Evolutionary conservation across 1,284 basidiomycete species (phyloP).

Genomic region (Pseudozyma flocculosa): DNA sequence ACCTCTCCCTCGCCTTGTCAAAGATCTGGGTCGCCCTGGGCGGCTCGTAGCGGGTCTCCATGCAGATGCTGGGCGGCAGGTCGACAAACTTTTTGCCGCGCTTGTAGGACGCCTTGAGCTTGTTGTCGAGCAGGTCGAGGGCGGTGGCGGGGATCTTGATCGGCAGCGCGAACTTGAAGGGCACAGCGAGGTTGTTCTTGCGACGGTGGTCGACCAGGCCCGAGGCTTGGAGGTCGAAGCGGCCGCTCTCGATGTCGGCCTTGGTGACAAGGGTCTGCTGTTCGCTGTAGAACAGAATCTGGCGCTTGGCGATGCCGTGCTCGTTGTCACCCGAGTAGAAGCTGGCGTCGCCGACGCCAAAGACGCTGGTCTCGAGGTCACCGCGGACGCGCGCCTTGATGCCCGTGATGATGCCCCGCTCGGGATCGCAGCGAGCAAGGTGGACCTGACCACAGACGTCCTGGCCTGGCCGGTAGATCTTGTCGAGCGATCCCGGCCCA

Average conservation of each 20-base stretch:
- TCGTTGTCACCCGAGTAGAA: slow-evolving; percentile 35
- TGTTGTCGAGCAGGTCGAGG: slow-evolving; percentile 34
- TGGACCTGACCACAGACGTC: slow-evolving; percentile 39
- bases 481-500: slow-evolving; percentile 28
- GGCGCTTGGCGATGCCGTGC: slow-evolving; percentile 33
- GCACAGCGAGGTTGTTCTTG: slow-evolving; percentile 34
- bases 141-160: slow-evolving; percentile 34
- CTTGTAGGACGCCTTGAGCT: slow-evolving; percentile 34
- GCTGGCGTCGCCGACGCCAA: slow-evolving; percentile 36
- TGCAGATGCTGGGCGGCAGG: slow-evolving; percentile 29
- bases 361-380: slow-evolving; percentile 29
- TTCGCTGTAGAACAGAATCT: slow-evolving; percentile 33
- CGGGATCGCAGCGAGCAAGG: slow-evolving; percentile 28
- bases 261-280: slow-evolving; percentile 29
- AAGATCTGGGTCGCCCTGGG: slow-evolving; percentile 27
- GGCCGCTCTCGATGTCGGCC: slow-evolving; percentile 19
- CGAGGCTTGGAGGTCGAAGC: slow-evolving; percentile 27
- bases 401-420: slow-evolving; percentile 29
- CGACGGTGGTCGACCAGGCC: slow-evolving; percentile 31
- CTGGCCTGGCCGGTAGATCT: slow-evolving; percentile 35
- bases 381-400: slow-evolving; percentile 37
- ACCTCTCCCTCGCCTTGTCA: slow-evolving; percentile 22
- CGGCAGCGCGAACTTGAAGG: slow-evolving; percentile 34
- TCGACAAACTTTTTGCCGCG: slow-evolving; percentile 34
- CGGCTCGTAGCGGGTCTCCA: slow-evolving; percentile 34